A percentile compares a stretch with the other conserved stretches of the same genome.
Conservation (phyloP, 1,284 basidiomycete species). For the Xanthoconium separans region DNA sequence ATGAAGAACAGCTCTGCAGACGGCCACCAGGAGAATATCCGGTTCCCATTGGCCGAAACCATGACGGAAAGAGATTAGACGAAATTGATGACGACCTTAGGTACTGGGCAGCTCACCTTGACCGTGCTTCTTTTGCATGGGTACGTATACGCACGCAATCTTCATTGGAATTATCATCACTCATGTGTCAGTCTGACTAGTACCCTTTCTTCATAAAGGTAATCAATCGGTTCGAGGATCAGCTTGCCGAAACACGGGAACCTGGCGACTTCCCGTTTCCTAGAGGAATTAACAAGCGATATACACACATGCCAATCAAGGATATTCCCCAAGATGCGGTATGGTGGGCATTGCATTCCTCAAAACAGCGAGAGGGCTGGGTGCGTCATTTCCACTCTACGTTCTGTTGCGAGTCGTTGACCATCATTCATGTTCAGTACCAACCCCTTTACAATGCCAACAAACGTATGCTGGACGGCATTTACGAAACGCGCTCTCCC, state of each 20-base stretch:
- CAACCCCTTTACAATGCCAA: constrained; percentile 8
- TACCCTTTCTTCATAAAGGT: constrained; percentile 10
- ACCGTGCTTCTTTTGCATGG: constrained; percentile 2
- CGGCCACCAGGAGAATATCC: constrained; percentile 16
- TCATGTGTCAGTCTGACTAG: constrained; percentile 3
- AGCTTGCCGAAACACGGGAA: constrained; percentile 6
- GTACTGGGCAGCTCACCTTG: constrained; percentile 8
- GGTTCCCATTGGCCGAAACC: constrained; percentile 4
- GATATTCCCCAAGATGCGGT: constrained; percentile 12
- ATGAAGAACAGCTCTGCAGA: constrained; percentile 17
- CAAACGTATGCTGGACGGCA: constrained; percentile 12
- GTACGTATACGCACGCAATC: constrained; percentile 3
- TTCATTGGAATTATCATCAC: not conserved
- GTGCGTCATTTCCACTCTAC: constrained; percentile 1
- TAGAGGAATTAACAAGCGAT: not conserved
- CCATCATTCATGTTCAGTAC: constrained; percentile 8
- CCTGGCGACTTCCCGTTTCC: constrained; percentile 14
- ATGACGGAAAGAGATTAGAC: not conserved
- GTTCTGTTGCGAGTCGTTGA: not conserved
- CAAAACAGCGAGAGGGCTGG: constrained; percentile 5
- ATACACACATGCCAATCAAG: constrained; percentile 4
- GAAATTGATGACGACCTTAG: constrained; percentile 3
- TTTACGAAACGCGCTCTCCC: constrained; percentile 20
- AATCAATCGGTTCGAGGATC: constrained; percentile 16
- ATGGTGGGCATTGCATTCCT: constrained; percentile 16